phyloP scores from a whole-genome alignment of 2,329 filamentous ascomycete genomes.

The Aspergillus neotritici region DNA sequence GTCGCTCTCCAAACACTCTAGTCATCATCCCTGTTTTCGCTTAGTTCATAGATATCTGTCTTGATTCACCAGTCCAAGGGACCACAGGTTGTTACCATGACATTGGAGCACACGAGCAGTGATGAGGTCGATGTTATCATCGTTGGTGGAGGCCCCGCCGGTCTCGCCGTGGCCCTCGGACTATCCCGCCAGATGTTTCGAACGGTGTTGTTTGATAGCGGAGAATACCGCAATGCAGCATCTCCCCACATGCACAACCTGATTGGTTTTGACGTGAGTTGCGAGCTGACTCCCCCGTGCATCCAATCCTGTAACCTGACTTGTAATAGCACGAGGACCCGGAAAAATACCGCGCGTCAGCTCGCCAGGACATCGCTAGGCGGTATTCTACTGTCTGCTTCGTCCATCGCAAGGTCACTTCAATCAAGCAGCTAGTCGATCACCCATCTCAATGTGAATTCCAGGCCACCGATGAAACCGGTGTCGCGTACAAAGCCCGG shows the following conservation, averaged over 20 bases:
- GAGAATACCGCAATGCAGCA: conserved; percentile 40
- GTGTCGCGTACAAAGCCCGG: conserved; percentile 42
- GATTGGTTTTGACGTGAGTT: conserved; percentile 35
- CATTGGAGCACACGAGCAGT: no score
- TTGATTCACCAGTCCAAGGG: no score
- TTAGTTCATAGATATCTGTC: no score
- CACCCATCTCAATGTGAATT: no score
- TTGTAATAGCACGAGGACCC: conserved; percentile 33
- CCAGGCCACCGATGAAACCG: conserved; percentile 39
- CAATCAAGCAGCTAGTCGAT: conserved; percentile 10
- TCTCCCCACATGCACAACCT: conserved; percentile 45
- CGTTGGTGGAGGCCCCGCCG: conserved; percentile 43
- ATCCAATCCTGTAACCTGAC: no score
- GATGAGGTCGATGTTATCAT: conserved; percentile 20
- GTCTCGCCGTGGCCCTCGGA: conserved; percentile 31
- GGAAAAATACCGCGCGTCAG: conserved; percentile 26
- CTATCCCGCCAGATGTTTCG: conserved; percentile 38
- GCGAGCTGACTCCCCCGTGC: no score
- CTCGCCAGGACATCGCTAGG: conserved; percentile 30
- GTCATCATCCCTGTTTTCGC: no score
- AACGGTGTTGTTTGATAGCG: conserved; percentile 42
- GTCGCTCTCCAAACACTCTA: no score
- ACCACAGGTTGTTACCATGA: no score
- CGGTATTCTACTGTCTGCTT: conserved; percentile 34
- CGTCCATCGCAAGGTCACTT: conserved; percentile 1